These are phyloP conservation scores for Cordyceps cateniannulata DNA, from an alignment of 2,329 filamentous ascomycete genomes.

Conservation along the genomic window DNA sequence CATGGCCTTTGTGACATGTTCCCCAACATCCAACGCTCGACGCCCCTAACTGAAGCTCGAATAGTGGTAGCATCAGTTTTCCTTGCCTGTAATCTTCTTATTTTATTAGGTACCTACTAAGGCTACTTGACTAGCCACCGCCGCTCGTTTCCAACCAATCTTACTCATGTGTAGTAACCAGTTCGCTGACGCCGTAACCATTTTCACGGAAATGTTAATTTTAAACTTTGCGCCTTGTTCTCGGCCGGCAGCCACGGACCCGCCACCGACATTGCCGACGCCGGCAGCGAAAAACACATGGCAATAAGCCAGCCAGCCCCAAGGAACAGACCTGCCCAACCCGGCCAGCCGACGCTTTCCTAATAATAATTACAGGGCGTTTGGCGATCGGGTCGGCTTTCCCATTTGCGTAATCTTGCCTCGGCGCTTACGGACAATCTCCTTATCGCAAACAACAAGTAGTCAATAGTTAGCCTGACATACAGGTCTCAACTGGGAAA, in stretches of 20 bases:
- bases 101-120: too few relatives aligned
- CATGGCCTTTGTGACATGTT: too few relatives aligned
- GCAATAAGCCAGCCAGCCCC: background rate
- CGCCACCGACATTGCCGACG: background rate
- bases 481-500: background rate
- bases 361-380: background rate
- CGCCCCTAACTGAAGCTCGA: too few relatives aligned
- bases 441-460: background rate
- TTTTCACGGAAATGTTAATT: background rate
- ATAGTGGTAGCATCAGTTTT: too few relatives aligned
- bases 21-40: too few relatives aligned
- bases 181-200: too few relatives aligned
- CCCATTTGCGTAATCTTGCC: background rate
- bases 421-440: background rate
- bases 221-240: background rate
- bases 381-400: background rate
- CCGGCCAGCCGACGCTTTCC: background rate
- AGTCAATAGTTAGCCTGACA: background rate
- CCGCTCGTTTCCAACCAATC: background rate
- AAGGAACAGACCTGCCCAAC: background rate
- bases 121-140: too few relatives aligned
- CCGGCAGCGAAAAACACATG: background rate
- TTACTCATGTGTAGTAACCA: too few relatives aligned
- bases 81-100: too few relatives aligned
- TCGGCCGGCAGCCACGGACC: conserved; percentile 2